Conservation (phyloP, 768 basidiomycete species). For the Cubamyces lactineus region DNA sequence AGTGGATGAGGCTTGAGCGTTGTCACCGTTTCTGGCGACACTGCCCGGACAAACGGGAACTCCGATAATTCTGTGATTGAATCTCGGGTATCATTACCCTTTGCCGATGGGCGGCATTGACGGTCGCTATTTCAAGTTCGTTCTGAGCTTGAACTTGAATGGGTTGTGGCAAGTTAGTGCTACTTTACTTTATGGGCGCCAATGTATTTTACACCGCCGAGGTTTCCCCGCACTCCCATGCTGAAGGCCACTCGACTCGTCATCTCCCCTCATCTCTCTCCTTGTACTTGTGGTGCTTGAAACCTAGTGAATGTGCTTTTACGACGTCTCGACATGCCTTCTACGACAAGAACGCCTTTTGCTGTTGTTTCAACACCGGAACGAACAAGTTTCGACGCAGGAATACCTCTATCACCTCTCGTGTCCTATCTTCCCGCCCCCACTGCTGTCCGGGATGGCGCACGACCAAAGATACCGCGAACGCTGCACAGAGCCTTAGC, state of each 20-base stretch:
- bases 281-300: neutral
- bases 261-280: neutral
- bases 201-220: neutral
- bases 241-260: neutral
- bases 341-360: slow-evolving; percentile 9
- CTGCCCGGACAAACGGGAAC: slow-evolving; percentile 1
- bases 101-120: neutral
- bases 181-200: neutral
- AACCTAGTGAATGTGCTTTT: neutral
- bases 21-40: slow-evolving; percentile 4
- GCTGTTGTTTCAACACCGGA: slow-evolving; percentile 12
- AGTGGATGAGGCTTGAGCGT: slow-evolving; percentile 16
- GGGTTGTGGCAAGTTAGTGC: too few relatives aligned
- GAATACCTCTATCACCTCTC: slow-evolving; percentile 14
- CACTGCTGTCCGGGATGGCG: neutral
- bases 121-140: too few relatives aligned
- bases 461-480: neutral
- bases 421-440: slow-evolving; percentile 13
- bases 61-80: slow-evolving; percentile 9
- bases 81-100: neutral
- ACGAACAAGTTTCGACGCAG: slow-evolving; percentile 6
- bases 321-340: slow-evolving; percentile 7
- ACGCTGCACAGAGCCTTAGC: neutral
- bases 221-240: neutral
- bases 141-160: neutral